A percentile compares a stretch with the other conserved stretches of the same genome.
phyloP scores from a whole-genome alignment of 371 early-diverging fungal species.

The Mortierella sp. region DNA sequence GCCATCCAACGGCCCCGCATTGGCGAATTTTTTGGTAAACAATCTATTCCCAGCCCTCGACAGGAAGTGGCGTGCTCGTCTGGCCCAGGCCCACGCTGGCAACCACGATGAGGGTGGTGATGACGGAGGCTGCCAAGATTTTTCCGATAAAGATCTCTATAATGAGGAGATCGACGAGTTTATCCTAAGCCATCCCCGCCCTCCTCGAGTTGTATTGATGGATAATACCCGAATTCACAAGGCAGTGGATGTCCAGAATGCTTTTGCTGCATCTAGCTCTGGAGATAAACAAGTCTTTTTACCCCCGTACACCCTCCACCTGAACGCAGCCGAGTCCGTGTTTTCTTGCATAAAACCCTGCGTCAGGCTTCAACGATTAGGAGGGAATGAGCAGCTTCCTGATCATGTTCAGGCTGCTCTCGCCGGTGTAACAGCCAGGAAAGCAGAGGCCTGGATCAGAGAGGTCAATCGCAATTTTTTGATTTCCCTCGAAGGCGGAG shows the following conservation, averaged over 20 bases:
- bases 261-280: neutral
- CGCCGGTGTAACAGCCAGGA: neutral
- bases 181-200: neutral
- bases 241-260: neutral
- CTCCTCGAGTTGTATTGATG: neutral
- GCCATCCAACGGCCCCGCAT: neutral
- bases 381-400: neutral
- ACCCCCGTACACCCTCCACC: constrained; percentile 10
- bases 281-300: neutral
- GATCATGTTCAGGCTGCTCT: neutral
- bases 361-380: neutral
- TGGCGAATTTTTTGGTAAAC: neutral
- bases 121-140: too few relatives aligned
- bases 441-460: neutral
- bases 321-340: constrained; percentile 5
- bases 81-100: too few relatives aligned
- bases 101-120: too few relatives aligned
- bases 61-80: too few relatives aligned
- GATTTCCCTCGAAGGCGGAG: neutral
- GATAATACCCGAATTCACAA: constrained; percentile 7
- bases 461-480: constrained; percentile 8
- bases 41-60: neutral
- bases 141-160: too few relatives aligned
- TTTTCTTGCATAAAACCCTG: constrained; percentile 3
- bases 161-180: too few relatives aligned